phyloP scores from a whole-genome alignment of 257 asterid species.

The Solanum virginianum region DNA sequence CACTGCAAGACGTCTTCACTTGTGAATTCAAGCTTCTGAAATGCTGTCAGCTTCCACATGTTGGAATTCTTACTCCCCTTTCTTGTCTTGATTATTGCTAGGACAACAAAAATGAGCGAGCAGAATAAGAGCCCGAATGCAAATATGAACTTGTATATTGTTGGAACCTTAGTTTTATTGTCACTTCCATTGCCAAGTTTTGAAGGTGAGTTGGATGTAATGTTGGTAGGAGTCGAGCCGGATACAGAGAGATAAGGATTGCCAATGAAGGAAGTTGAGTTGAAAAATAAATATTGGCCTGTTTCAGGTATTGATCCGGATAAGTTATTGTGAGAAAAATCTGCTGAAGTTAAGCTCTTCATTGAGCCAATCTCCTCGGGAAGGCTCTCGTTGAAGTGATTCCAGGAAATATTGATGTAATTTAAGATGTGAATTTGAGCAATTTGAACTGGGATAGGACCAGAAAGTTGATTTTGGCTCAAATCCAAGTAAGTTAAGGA shows the following conservation, averaged over 20 bases:
- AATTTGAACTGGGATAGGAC: slow-evolving; percentile 28
- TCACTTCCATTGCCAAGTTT: neutral
- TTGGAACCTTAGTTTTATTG: slow-evolving; percentile 16
- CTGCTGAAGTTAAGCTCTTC: slow-evolving; percentile 43
- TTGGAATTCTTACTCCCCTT: slow-evolving; percentile 11
- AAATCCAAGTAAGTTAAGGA: slow-evolving; percentile 25
- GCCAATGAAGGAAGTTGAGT: slow-evolving; percentile 25
- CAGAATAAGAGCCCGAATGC: slow-evolving; percentile 25
- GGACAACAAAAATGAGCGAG: slow-evolving; percentile 19
- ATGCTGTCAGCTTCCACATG: slow-evolving; percentile 35
- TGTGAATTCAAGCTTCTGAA: slow-evolving; percentile 29
- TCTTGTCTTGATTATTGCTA: slow-evolving; percentile 29
- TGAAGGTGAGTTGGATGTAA: slow-evolving; percentile 3
- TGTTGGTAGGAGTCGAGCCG: slow-evolving; percentile 11
- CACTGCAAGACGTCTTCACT: slow-evolving; percentile 31
- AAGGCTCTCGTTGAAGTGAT: slow-evolving; percentile 22
- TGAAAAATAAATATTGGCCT: slow-evolving; percentile 30
- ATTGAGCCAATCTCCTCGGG: slow-evolving; percentile 26
- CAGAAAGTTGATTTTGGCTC: slow-evolving; percentile 30
- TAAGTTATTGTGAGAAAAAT: slow-evolving; percentile 34
- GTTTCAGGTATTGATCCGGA: slow-evolving; percentile 34
- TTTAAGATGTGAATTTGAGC: slow-evolving; percentile 27
- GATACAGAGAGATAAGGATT: slow-evolving; percentile 34
- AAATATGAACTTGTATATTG: slow-evolving; percentile 30
- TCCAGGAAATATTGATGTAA: slow-evolving; percentile 35